A percentile compares a stretch with the other conserved stretches of the same genome.
phyloP scores from a whole-genome alignment of 2,329 filamentous ascomycete species.

The Sporothrix dimorphospora region DNA sequence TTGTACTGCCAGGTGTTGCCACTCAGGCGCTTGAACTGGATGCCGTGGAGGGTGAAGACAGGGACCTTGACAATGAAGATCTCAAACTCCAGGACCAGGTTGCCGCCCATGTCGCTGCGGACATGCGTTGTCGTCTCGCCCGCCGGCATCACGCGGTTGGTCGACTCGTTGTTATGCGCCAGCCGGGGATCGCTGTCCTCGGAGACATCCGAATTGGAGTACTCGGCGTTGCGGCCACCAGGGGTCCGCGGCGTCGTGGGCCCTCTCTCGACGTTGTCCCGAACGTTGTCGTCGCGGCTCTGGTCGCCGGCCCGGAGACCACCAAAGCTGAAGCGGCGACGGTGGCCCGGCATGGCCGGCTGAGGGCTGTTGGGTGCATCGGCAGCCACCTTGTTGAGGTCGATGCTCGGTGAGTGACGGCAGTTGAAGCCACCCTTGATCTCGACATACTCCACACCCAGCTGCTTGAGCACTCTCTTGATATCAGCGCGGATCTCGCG shows the following conservation, averaged over 20 bases:
- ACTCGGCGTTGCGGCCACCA: constrained; percentile 63
- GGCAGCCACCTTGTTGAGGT: constrained; percentile 72
- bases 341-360: constrained; percentile 59
- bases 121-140: constrained; percentile 93
- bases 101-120: constrained; percentile 83
- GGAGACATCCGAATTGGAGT: constrained; percentile 84
- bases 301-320: constrained; percentile 62
- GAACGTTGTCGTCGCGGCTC: constrained; percentile 61
- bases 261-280: constrained; percentile 57
- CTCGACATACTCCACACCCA: constrained; percentile 88
- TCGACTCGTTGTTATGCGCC: constrained; percentile 51
- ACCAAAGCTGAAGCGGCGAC: constrained; percentile 82
- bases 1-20: constrained; percentile 99
- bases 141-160: constrained; percentile 50
- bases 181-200: constrained; percentile 70
- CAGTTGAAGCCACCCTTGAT: constrained; percentile 94
- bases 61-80: constrained; percentile 98
- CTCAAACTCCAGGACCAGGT: constrained; percentile 86
- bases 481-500: constrained; percentile 85
- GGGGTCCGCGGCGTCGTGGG: constrained; percentile 54
- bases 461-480: constrained; percentile 82
- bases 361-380: constrained; percentile 65
- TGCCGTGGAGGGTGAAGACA: constrained; percentile 86
- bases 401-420: constrained; percentile 85
- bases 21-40: constrained; percentile 96